Base-by-base conservation (phyloP, 1,139 yeast genomes). In the Taphrina populina region DNA sequence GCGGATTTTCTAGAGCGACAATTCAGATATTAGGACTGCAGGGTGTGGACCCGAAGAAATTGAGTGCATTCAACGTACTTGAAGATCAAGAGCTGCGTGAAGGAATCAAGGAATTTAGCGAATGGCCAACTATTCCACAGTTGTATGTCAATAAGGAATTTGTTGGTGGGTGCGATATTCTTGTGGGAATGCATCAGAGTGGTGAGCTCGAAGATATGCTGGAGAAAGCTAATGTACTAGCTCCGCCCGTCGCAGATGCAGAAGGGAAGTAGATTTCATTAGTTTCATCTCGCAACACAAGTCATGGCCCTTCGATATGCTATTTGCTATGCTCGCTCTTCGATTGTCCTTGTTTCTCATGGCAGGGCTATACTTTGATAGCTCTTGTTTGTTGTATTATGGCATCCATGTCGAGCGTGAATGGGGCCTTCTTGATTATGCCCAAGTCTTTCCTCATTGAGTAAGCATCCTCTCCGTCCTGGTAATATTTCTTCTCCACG, bases 401-500 rank as follows among this genome's bases (percentile, higher is more conserved):
- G 13, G 33, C 34, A 11, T 49, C 54, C 32, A 49, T 41, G 27
- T 52, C 56, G 27, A 52, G 35, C 15, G 56, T 39, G 11, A 36
- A 49, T 10, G 52, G 35, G 7, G 39, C 49, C 19, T 37, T 39
- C 32, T 46, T 54, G 20, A 54, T 21, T 4, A 44, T 24, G 33
- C 24, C 23, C 30, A 54, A 27, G 26, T 40, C 54, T 32, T 40
- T 51, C 24, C 49, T 32, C 54, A 46, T 54, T 13, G 95, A 85
- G 70, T 88, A 92, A n/a, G 98, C 98, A 72, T 94, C 97, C 70
- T 94, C 99, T 24, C 95, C 96, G 70, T 92, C 97, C 59, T 92
- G 96, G 67, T 92, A 92, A 69, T 94, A 92, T 19, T 84, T 78
- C 64, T 81, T 84, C 65, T 90, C 96, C 59, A 92, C 82, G 45